Base-by-base conservation (phyloP, 2,329 filamentous ascomycete species). In the Fusarium citri region DNA sequence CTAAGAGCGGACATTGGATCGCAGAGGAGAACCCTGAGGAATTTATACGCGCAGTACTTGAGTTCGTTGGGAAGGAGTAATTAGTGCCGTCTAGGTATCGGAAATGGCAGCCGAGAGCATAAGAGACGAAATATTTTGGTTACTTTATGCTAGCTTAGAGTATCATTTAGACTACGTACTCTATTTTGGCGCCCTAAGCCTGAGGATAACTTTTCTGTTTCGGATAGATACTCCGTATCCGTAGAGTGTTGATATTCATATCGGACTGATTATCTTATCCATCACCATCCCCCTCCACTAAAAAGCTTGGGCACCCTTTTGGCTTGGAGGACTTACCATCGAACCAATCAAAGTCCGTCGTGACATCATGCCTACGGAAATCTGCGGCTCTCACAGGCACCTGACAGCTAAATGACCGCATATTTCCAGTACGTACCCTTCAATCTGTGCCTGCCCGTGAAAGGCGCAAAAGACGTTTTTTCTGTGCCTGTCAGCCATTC, bases 331-430 rank as follows among this genome's bases (percentile, higher is more conserved):
- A 54, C 22, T 31, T 30, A 18, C 2, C 8, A 25, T 14, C 11
- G 16, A 60, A 16, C 73, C 73, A 75, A 75, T 75, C 43, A 74
- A 9, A 55, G 1, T 7, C 0, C 51, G 14, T 10, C 12, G 48
- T 74, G 70, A 67, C 64, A 70, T 72, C 65, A 75, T 68, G 69
- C 58, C n/a, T 4, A 53, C 73, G 69, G 68, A 63, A 75, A 75
- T 54, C 42, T 53, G 64, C 73, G 71, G 73, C 73, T 70, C 67
- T 72, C 43, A 45, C 8, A 42, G 43, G 47, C 56, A 54, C 31
- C 20, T 66, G 48, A 51, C 55, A 51, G 49, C 31, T 57, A 49
- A 63, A 68, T 68, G 64, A 64, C 64, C 51, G 40, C 58, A 68
- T 68, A 30, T n/a, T 2, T n/a, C 11, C n/a, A 20, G 48, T 66